These are phyloP conservation scores for Cladophialophora immunda DNA, from an alignment of 2,329 filamentous ascomycete species.

Conservation along the genomic window DNA sequence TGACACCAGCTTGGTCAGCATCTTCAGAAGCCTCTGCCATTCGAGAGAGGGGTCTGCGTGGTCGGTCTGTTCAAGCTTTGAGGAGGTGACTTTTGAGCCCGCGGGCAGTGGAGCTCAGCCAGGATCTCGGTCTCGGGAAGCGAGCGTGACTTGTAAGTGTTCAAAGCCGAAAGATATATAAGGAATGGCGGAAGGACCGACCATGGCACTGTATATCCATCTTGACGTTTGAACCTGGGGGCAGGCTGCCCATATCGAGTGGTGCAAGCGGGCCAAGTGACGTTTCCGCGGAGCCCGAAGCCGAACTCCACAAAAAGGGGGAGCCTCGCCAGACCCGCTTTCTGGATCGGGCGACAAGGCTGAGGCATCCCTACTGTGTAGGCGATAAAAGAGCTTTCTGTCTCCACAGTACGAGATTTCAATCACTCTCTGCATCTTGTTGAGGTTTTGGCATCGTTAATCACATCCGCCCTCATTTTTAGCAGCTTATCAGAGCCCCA, in stretches of 20 bases:
- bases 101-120: neutral
- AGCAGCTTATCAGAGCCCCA: too few relatives aligned
- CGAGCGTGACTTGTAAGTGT: neutral
- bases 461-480: too few relatives aligned
- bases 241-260: neutral
- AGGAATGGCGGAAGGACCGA: neutral
- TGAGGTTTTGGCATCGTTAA: too few relatives aligned
- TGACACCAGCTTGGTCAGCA: neutral
- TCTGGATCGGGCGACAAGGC: neutral
- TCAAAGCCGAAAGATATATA: neutral
- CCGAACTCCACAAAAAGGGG: neutral
- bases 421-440: neutral
- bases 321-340: neutral
- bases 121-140: neutral
- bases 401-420: too few relatives aligned
- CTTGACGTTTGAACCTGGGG: neutral
- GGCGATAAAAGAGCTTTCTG: too few relatives aligned
- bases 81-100: neutral
- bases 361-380: neutral
- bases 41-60: neutral
- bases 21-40: neutral
- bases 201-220: neutral
- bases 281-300: conserved; percentile 1
- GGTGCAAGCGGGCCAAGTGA: neutral
- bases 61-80: neutral